A percentile compares a stretch with the other conserved stretches of the same genome.
Evolutionary conservation across 148 eudicot genomes (phyloP).

Genomic region (Rheum nobile): DNA sequence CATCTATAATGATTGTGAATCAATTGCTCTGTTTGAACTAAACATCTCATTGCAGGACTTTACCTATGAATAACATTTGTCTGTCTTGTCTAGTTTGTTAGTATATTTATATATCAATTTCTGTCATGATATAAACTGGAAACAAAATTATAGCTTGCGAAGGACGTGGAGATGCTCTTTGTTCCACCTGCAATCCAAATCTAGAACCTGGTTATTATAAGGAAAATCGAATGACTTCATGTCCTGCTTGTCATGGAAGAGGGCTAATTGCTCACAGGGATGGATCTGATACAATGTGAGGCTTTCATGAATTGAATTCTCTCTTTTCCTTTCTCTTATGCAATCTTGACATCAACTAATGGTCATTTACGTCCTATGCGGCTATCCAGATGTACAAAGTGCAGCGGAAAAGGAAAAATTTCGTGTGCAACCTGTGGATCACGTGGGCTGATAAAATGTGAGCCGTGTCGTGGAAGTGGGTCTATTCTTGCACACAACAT

Average conservation of each 20-base stretch:
- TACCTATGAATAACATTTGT: neutral
- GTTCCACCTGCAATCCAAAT: conserved; percentile 79
- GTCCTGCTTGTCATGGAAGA: conserved; percentile 76
- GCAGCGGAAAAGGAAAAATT: conserved; percentile 77
- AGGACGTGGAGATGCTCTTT: conserved; percentile 61
- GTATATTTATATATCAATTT: neutral
- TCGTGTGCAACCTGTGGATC: conserved; percentile 84
- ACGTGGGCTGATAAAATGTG: conserved; percentile 77
- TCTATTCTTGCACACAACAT: conserved; percentile 57
- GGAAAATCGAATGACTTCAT: conserved; percentile 62
- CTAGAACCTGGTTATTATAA: conserved; percentile 78
- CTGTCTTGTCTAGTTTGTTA: neutral
- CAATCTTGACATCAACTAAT: neutral
- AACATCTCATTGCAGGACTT: neutral
- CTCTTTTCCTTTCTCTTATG: neutral
- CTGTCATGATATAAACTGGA: conserved; percentile 8
- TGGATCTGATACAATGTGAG: conserved; percentile 94
- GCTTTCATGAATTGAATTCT: neutral
- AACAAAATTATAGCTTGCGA: conserved; percentile 40
- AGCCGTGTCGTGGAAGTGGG: conserved; percentile 58
- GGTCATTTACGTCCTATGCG: neutral
- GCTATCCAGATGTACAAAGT: conserved; percentile 57
- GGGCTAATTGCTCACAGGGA: conserved; percentile 90
- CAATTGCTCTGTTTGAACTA: too few species aligned
- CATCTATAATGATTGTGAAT: conserved; percentile 1